Conservation (phyloP, 129 eudicot genomes). For the Escallonia herrerae region DNA sequence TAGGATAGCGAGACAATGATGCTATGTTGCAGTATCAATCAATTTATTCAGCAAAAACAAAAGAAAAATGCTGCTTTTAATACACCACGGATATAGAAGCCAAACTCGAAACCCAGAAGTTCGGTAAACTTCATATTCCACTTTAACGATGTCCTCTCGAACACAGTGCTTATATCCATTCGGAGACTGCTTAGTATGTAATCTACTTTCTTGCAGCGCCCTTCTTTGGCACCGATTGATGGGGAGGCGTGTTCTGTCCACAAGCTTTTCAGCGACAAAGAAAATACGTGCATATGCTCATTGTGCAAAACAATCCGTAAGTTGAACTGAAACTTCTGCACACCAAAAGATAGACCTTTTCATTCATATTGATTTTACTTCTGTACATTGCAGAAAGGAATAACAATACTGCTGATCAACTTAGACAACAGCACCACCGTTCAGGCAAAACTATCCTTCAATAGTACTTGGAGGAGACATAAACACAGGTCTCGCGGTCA, state of each 20-base stretch:
- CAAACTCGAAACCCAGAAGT: too few relatives aligned
- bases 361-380: slow-evolving; percentile 2
- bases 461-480: slow-evolving; percentile 17
- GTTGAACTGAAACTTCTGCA: slow-evolving; percentile 13
- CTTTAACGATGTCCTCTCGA: too few relatives aligned
- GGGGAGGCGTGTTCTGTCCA: slow-evolving; percentile 72
- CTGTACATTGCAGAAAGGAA: slow-evolving; percentile 54
- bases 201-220: slow-evolving; percentile 45
- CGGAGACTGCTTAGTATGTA: slow-evolving; percentile 10
- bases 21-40: too few relatives aligned
- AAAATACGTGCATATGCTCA: slow-evolving; percentile 84
- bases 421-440: slow-evolving; percentile 57
- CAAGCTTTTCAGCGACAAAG: slow-evolving; percentile 56
- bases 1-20: too few relatives aligned
- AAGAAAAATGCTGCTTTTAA: too few relatives aligned
- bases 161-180: too few relatives aligned
- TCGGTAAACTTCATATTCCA: too few relatives aligned
- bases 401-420: slow-evolving; percentile 59
- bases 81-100: too few relatives aligned
- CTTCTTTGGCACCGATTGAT: slow-evolving; percentile 93
- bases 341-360: not conserved
- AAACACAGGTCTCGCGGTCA: slow-evolving; percentile 32
- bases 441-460: slow-evolving; percentile 28
- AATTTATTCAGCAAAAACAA: too few relatives aligned
- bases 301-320: slow-evolving; percentile 82